Conservation (phyloP, 345 rosid genomes). For the Eucalyptus grandis region DNA sequence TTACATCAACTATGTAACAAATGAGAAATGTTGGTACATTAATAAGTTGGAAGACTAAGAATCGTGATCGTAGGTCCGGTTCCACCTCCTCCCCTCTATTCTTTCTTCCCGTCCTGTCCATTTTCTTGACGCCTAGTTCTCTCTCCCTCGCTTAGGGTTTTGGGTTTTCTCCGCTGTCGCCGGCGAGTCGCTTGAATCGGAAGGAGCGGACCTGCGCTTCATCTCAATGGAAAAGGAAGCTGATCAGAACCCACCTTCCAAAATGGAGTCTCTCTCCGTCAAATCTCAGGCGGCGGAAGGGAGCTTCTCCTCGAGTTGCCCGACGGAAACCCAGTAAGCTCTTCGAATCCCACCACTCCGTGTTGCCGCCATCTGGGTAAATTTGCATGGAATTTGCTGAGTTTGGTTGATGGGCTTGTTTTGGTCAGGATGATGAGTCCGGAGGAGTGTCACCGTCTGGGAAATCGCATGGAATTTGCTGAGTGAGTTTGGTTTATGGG, state of each 20-base stretch:
- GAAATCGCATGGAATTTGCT: neutral
- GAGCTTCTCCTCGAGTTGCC: constrained; percentile 1
- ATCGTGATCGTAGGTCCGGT: neutral
- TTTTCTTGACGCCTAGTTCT: neutral
- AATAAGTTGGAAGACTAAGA: neutral
- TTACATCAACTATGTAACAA: neutral
- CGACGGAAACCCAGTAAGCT: constrained; percentile 7
- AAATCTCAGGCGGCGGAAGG: neutral
- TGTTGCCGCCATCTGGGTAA: neutral
- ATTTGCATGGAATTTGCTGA: neutral
- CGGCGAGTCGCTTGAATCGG: neutral
- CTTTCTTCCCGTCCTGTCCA: too few species aligned
- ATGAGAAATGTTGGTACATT: neutral
- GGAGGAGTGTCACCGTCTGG: constrained; percentile 16
- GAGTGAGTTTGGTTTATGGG: neutral
- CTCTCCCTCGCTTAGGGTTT: neutral
- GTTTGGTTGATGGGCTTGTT: neutral
- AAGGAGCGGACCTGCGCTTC: rapidly evolving
- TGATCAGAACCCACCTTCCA: neutral
- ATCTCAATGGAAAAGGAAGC: neutral
- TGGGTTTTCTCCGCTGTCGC: neutral
- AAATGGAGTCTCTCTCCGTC: constrained; percentile 7
- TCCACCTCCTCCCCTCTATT: neutral
- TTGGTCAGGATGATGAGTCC: constrained; percentile 29
- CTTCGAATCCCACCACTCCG: neutral